Evolutionary conservation across 2,329 filamentous ascomycete species (phyloP), one percentile per base, ranked within the genome.

Genomic region (Cladosporium sp.): DNA sequence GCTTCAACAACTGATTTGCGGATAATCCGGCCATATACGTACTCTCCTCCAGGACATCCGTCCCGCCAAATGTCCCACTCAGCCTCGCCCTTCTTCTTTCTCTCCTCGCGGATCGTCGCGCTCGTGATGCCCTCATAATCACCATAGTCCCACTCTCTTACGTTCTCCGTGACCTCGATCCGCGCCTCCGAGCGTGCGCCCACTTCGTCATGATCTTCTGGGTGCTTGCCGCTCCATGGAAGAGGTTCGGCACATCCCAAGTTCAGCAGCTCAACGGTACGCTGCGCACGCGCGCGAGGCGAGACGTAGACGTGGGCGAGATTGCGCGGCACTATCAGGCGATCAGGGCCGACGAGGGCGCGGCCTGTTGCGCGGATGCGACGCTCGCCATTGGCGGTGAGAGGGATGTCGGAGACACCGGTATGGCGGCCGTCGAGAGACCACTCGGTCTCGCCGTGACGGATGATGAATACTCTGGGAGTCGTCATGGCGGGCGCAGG

Each of bases 361-460:
- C 88, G 86, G 7, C 93, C 93, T 0, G 94, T 97, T 10, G 81
- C 81, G 32, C 74, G 76, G n/a, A 84, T 77, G 4, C 82, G 79
- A 69, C 79, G 80, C 72, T 84, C 82, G 64, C 94, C 94, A 75
- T 93, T 91, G 64, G 84, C 81, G 0, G 94, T 97, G 49, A 97
- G 84, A 0, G 93, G 90, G 5, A 98, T 91, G 75, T 98, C 93
- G 30, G 90, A 90, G 30, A 82, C 84, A 62, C 93, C 91, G 0
- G 94, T 98, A 79, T 97, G 92, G 47, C 88, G 70, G 65, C 77
- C 94, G 73, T 90, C 90, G 61, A 97, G 87, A 1, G 93, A 97
- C 94, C 94, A 98, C 82, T 97, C 92, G 5, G 94, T 98, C 82
- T 97, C 94, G 80, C 94, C 94, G 76, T 97, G 93, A 73, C 93